Conservation (phyloP, 805 yeast genomes). For the Yamadazyma endophytica region DNA sequence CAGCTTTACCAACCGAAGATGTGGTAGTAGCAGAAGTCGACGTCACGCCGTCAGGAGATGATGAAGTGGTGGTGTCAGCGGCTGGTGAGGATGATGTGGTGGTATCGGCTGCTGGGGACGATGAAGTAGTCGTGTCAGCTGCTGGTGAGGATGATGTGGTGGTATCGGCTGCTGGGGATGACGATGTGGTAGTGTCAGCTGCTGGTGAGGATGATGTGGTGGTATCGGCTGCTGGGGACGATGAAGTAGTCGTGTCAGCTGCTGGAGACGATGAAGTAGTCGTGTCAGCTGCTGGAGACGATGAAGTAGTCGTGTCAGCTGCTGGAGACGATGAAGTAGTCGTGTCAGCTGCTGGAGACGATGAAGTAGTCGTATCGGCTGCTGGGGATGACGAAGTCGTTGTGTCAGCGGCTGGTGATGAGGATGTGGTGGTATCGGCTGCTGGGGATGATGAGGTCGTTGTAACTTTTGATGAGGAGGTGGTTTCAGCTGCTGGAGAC, state of each 20-base stretch:
- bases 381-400: background rate
- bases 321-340: constrained; percentile 1
- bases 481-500: constrained; percentile 1
- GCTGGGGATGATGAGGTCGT: background rate
- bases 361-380: constrained; percentile 1
- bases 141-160: background rate
- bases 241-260: background rate
- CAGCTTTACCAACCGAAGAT: background rate
- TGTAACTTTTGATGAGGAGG: background rate
- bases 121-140: no score
- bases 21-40: background rate
- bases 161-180: background rate
- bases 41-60: constrained; percentile 1
- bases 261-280: background rate
- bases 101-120: constrained; percentile 3
- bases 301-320: background rate
- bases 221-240: background rate
- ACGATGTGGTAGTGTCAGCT: background rate
- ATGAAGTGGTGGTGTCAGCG: background rate
- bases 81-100: background rate
- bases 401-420: background rate
- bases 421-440: background rate
- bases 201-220: background rate
- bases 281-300: constrained; percentile 2
- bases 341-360: constrained; percentile 2